These are phyloP conservation scores for Xylaria sp. DNA, from an alignment of 2,329 filamentous ascomycete genomes.

Conservation along the genomic window DNA sequence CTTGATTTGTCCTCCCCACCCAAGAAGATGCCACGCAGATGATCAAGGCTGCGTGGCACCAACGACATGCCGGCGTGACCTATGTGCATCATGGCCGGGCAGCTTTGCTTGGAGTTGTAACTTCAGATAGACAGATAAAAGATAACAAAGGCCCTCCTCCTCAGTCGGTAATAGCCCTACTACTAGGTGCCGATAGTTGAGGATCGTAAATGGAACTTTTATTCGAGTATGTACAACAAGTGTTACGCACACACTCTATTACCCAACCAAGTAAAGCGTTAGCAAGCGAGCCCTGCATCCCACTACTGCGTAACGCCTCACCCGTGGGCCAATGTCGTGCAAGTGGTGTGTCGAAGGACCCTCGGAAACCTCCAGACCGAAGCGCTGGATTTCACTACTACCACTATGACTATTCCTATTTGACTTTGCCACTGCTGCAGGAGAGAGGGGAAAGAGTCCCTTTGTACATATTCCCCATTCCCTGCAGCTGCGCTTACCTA, in stretches of 20 bases:
- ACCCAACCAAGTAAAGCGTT: background rate
- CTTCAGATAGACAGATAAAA: background rate
- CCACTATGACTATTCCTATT: slow-evolving; percentile 1
- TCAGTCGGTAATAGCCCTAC: background rate
- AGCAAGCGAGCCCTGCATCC: slow-evolving; percentile 1
- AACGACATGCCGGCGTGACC: slow-evolving; percentile 16
- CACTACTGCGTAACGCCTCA: background rate
- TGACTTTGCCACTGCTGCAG: slow-evolving; percentile 7
- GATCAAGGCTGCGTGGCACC: slow-evolving; percentile 34
- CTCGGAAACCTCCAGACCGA: slow-evolving; percentile 4
- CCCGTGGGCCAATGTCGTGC: background rate
- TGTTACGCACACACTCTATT: background rate
- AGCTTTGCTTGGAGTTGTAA: background rate
- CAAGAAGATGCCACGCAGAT: slow-evolving; percentile 25
- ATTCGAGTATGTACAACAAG: no score
- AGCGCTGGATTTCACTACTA: slow-evolving; percentile 1
- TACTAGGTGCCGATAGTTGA: background rate
- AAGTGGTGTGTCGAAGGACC: background rate
- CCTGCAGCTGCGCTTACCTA: background rate
- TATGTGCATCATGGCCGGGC: background rate
- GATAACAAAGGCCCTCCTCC: background rate
- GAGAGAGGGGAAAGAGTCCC: background rate
- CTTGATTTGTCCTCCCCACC: slow-evolving; percentile 1
- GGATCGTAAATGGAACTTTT: background rate
- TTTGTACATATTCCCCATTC: slow-evolving; percentile 3